Conservation (phyloP, 306 rosid species). For the Neltuma alba region DNA sequence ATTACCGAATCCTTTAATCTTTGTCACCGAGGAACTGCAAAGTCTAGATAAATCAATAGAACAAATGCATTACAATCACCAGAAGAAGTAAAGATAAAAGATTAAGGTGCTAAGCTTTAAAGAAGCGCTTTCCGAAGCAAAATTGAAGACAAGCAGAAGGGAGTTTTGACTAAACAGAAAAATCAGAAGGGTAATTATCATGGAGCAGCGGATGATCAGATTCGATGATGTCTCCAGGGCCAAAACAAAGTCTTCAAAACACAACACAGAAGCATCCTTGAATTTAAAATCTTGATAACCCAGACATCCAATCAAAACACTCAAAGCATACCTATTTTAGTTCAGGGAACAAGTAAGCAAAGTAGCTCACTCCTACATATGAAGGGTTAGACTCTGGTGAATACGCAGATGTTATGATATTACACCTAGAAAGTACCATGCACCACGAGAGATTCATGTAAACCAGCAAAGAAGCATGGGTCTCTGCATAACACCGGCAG, state of each 20-base stretch:
- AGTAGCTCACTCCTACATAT: background rate
- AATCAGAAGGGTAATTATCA: background rate
- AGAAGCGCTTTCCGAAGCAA: background rate
- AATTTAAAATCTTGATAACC: background rate
- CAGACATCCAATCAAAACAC: background rate
- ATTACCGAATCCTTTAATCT: slow-evolving; percentile 36
- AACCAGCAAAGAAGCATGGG: background rate
- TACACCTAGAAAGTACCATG: background rate
- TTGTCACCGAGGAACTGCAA: slow-evolving; percentile 72
- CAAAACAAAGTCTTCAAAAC: background rate
- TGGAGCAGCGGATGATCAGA: background rate
- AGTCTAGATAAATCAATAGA: slow-evolving; percentile 48
- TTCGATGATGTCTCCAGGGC: background rate
- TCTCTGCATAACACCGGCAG: no score
- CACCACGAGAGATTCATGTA: background rate
- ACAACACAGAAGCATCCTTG: slow-evolving; percentile 1
- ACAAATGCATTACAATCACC: slow-evolving; percentile 44
- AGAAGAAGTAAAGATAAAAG: slow-evolving; percentile 21
- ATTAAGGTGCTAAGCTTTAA: slow-evolving; percentile 23
- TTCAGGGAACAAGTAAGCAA: background rate
- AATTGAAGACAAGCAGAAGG: background rate
- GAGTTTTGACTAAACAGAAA: background rate
- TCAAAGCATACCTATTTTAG: background rate
- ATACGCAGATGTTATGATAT: background rate
- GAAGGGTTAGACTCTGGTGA: background rate